Evolutionary conservation across 2,329 filamentous ascomycete genomes (phyloP).

Genomic region (Epichloe typhina): DNA sequence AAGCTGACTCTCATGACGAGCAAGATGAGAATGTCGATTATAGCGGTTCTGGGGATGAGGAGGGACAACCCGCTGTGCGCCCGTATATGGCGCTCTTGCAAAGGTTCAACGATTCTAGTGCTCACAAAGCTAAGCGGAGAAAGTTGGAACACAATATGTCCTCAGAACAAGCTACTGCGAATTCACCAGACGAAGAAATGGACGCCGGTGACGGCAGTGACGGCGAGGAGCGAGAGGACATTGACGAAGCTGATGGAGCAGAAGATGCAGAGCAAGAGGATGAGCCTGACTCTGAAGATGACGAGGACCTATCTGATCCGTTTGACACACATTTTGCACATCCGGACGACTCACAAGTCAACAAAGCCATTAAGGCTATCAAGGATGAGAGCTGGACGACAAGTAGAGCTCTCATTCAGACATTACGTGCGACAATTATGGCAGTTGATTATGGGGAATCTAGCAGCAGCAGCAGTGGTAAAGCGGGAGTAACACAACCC

Average conservation of each 20-base stretch:
- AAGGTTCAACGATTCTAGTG: constrained; percentile 35
- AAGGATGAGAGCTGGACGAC: constrained; percentile 38
- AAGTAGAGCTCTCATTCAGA: constrained; percentile 31
- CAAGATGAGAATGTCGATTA: constrained; percentile 26
- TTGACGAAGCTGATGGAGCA: constrained; percentile 14
- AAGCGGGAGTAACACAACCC: constrained; percentile 17
- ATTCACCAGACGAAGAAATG: background rate
- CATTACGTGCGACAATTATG: constrained; percentile 34
- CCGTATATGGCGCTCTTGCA: constrained; percentile 47
- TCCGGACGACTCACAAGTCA: constrained; percentile 48
- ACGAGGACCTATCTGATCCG: constrained; percentile 48
- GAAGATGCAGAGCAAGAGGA: constrained; percentile 11
- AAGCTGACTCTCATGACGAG: constrained; percentile 15
- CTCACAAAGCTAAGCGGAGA: constrained; percentile 40
- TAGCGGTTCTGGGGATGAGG: constrained; percentile 30
- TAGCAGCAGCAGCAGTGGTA: constrained; percentile 3
- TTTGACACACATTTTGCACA: constrained; percentile 71
- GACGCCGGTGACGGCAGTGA: constrained; percentile 26
- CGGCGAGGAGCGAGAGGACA: constrained; percentile 21
- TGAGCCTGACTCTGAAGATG: constrained; percentile 31
- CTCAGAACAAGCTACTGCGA: constrained; percentile 11
- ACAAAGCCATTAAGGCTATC: constrained; percentile 36
- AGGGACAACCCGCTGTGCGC: constrained; percentile 26
- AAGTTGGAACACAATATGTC: constrained; percentile 34
- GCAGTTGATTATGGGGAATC: constrained; percentile 27